Percentiles rank a stretch among this genome's conserved stretches.
These are phyloP conservation scores for Betula pendula DNA, from an alignment of 306 rosid species.

Conservation along the genomic window DNA sequence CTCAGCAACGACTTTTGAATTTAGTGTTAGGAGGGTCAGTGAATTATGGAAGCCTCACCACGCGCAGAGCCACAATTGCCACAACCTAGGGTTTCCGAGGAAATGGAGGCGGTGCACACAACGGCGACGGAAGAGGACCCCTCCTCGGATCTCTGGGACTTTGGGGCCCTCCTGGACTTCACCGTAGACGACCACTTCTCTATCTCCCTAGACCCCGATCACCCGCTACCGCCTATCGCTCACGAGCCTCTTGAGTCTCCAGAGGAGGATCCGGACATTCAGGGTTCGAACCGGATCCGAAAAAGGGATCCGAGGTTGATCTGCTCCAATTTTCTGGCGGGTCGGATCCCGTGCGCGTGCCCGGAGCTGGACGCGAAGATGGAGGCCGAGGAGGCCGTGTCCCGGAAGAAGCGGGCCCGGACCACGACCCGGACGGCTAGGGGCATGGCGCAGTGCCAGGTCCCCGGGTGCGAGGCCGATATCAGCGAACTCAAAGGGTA, in stretches of 20 bases:
- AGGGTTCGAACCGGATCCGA: slow-evolving; percentile 41
- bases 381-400: slow-evolving; percentile 59
- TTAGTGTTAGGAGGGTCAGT: background rate
- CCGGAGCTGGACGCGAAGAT: slow-evolving; percentile 79
- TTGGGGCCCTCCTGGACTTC: slow-evolving; percentile 59
- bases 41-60: slow-evolving; percentile 6
- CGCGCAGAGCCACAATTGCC: slow-evolving; percentile 1
- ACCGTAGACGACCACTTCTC: slow-evolving; percentile 38
- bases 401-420: slow-evolving; percentile 65
- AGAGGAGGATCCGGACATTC: background rate
- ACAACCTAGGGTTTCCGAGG: slow-evolving; percentile 15
- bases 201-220: slow-evolving; percentile 23
- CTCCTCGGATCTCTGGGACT: slow-evolving; percentile 51
- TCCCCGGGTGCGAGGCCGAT: slow-evolving; percentile 80
- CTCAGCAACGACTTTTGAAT: slow-evolving; percentile 2
- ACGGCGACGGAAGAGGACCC: slow-evolving; percentile 31
- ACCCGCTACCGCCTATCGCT: background rate
- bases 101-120: slow-evolving; percentile 33
- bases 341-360: slow-evolving; percentile 89
- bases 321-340: slow-evolving; percentile 86
- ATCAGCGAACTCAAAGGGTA: slow-evolving; percentile 86
- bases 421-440: slow-evolving; percentile 38
- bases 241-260: background rate
- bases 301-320: slow-evolving; percentile 88
- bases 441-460: slow-evolving; percentile 74